Conservation (phyloP, 768 basidiomycete genomes). For the Hericium rajendrae region DNA sequence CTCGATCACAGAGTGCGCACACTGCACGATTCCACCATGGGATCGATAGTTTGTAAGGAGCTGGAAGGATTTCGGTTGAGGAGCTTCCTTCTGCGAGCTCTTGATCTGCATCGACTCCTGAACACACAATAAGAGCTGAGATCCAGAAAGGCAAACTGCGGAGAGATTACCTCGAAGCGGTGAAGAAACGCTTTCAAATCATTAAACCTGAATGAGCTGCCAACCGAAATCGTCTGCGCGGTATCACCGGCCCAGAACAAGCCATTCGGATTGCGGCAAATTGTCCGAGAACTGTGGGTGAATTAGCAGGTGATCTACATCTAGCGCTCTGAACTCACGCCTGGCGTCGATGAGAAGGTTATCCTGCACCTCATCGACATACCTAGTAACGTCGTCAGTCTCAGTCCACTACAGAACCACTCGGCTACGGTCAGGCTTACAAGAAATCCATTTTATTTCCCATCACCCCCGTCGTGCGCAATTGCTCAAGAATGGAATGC, state of each 20-base stretch:
- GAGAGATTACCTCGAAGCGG: constrained; percentile 41
- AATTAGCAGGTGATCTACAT: no score
- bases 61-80: constrained; percentile 19
- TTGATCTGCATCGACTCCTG: constrained; percentile 10
- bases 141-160: no score
- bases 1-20: constrained; percentile 56
- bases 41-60: constrained; percentile 61
- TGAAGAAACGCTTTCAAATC: constrained; percentile 62
- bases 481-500: constrained; percentile 33
- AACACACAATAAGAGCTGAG: constrained; percentile 1
- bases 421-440: constrained; percentile 24
- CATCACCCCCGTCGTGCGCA: constrained; percentile 23
- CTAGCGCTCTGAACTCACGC: constrained; percentile 26
- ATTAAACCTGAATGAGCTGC: constrained; percentile 63
- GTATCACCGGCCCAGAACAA: constrained; percentile 78
- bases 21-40: constrained; percentile 65
- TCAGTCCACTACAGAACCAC: neutral
- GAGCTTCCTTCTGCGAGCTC: no score
- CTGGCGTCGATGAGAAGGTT: constrained; percentile 56
- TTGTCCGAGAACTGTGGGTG: constrained; percentile 42
- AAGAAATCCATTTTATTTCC: constrained; percentile 44
- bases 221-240: constrained; percentile 67
- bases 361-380: constrained; percentile 70
- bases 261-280: constrained; percentile 59
- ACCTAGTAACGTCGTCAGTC: constrained; percentile 27